Conservation (phyloP, 2,329 filamentous ascomycete genomes). For the Botrytis squamosa region DNA sequence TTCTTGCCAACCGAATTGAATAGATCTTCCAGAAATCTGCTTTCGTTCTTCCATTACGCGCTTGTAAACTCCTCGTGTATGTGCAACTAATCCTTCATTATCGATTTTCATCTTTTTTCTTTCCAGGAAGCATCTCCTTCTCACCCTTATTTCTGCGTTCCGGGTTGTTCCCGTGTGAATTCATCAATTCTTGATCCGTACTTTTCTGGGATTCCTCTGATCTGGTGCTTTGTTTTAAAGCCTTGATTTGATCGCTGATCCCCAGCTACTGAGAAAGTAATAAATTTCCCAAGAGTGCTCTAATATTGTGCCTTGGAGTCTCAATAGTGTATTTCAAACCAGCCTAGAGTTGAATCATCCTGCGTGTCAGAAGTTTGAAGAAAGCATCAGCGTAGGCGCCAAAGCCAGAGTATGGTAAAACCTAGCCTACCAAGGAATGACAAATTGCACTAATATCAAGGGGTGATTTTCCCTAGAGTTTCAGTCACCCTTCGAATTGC, state of each 20-base stretch:
- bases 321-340: too few species aligned
- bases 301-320: not conserved
- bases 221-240: not conserved
- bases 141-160: accelerated
- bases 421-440: not conserved
- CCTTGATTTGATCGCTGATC: not conserved
- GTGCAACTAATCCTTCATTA: not conserved
- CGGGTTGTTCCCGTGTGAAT: not conserved
- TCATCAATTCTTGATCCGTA: not conserved
- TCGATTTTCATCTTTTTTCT: not conserved
- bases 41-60: not conserved
- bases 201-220: too few species aligned
- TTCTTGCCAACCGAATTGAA: not conserved
- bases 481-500: not conserved
- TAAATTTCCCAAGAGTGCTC: not conserved
- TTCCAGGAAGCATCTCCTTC: not conserved
- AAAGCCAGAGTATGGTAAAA: not conserved
- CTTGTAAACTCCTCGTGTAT: not conserved
- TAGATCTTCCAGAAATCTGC: not conserved
- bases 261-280: accelerated
- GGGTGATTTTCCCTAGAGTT: accelerated
- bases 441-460: not conserved
- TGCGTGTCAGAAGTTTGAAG: not conserved
- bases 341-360: not conserved
- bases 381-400: not conserved